Evolutionary conservation across 805 yeast genomes (phyloP), one percentile per base, ranked within the genome.

Genomic region (Candida yuanshanica): DNA sequence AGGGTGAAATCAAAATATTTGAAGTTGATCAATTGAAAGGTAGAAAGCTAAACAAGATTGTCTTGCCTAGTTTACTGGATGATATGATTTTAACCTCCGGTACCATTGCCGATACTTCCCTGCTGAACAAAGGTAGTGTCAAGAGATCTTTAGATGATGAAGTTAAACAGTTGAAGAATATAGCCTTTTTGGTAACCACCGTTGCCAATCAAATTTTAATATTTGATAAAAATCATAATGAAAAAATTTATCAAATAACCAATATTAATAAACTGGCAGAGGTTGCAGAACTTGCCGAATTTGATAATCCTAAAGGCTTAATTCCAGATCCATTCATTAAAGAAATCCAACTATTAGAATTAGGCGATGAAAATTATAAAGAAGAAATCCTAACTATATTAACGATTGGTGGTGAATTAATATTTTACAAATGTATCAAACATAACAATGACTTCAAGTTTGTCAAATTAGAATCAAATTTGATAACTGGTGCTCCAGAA

Each of bases 371-470:
- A 8, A 49, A 57, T 25, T 47, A 56, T 22, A 69, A 72, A 34
- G 81, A 79, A 36, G 89, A 84, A 50, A 79, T 79, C 56, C 59
- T 89, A 43, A 71, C 88, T 0, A 68, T 86, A 7, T 62, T 87
- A 38, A 88, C 95, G 0, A 76, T 80, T 55, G 93, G 95, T 39
- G 95, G 95, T 51, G 93, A 87, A 57, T 65, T 88, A 2, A 65
- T 77, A 26, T 64, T 84, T 38, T 89, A 88, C 58, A 79, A 77
- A 50, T 64, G 80, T 26, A 77, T 62, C 46, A 65, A 66, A 45
- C 77, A 70, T 62, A 46, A 71, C 58, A 47, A 60, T 55, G 37
- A 66, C 71, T 29, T 47, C 54, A 37, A 76, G 72, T 55, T 72
- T 66, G 42, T 68, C 63, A 52, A 74, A 70, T 44, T 49, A 56